These are phyloP conservation scores for Bipolaris gigantea DNA, from an alignment of 2,329 filamentous ascomycete genomes.

Conservation along the genomic window DNA sequence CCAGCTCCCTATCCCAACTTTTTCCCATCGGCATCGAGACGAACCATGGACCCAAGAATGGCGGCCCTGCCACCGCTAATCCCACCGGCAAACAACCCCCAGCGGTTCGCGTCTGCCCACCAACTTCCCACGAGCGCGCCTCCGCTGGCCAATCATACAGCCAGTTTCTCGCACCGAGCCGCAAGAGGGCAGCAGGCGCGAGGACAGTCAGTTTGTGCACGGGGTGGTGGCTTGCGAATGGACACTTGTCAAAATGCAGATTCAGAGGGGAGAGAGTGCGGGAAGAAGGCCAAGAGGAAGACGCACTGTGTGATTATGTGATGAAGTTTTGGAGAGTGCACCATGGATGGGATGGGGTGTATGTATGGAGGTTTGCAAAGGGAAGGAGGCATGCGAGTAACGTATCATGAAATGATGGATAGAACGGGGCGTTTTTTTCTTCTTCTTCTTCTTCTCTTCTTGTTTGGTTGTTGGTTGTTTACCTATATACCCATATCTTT, in stretches of 20 bases:
- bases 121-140: constrained; percentile 24
- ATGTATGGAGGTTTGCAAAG: neutral
- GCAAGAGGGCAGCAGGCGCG: neutral
- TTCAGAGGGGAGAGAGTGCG: constrained; percentile 2
- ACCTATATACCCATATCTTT: neutral
- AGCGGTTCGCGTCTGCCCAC: neutral
- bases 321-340: constrained; percentile 13
- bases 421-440: neutral
- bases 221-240: neutral
- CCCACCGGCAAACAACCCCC: constrained; percentile 3
- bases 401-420: neutral
- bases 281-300: constrained; percentile 18
- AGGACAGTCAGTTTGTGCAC: constrained; percentile 1
- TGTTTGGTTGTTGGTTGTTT: neutral
- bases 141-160: constrained; percentile 10
- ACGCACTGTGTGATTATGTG: constrained; percentile 25
- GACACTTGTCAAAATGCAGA: neutral
- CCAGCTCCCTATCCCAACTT: constrained; percentile 15
- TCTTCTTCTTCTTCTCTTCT: too few relatives aligned
- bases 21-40: neutral
- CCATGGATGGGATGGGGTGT: neutral
- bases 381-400: neutral
- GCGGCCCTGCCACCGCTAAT: constrained; percentile 20
- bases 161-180: neutral
- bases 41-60: constrained; percentile 1